A percentile compares a stretch with the other conserved stretches of the same genome.
These are phyloP conservation scores for Candida sanyiensis DNA, from an alignment of 805 yeast genomes.

Conservation along the genomic window DNA sequence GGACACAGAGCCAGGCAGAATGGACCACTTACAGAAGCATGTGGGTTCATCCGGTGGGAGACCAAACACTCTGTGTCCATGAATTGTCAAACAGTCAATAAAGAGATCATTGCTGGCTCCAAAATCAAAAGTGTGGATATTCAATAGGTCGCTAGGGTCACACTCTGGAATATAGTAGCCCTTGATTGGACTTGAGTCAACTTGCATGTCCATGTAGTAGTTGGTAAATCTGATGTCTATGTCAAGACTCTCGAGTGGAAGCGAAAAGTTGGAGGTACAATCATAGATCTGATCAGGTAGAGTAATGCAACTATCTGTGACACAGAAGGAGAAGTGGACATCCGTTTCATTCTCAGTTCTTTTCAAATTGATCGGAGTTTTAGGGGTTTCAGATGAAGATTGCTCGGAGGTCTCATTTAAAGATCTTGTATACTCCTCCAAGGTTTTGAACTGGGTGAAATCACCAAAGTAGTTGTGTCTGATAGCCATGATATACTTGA, in stretches of 20 bases:
- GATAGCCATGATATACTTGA: slow-evolving; percentile 67
- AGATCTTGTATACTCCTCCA: slow-evolving; percentile 64
- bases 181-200: slow-evolving; percentile 55
- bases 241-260: slow-evolving; percentile 60
- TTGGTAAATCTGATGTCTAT: slow-evolving; percentile 83
- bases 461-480: slow-evolving; percentile 92
- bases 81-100: slow-evolving; percentile 58
- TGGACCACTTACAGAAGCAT: slow-evolving; percentile 86
- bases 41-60: slow-evolving; percentile 86
- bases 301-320: slow-evolving; percentile 62
- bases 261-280: slow-evolving; percentile 51
- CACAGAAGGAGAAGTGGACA: slow-evolving; percentile 63
- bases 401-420: background rate
- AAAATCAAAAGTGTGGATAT: slow-evolving; percentile 10
- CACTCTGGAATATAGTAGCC: slow-evolving; percentile 27
- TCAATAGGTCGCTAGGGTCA: slow-evolving; percentile 13
- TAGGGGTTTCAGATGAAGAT: background rate
- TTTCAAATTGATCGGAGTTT: slow-evolving; percentile 22
- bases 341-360: slow-evolving; percentile 71
- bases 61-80: slow-evolving; percentile 92
- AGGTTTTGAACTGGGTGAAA: slow-evolving; percentile 71
- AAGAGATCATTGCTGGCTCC: slow-evolving; percentile 32
- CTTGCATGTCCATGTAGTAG: slow-evolving; percentile 90
- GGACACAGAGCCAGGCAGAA: slow-evolving; percentile 54
- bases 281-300: slow-evolving; percentile 73